Evolutionary conservation across 116 monocot genomes (phyloP), one percentile per base, ranked within the genome.

Genomic region (Cymodocea nodosa): DNA sequence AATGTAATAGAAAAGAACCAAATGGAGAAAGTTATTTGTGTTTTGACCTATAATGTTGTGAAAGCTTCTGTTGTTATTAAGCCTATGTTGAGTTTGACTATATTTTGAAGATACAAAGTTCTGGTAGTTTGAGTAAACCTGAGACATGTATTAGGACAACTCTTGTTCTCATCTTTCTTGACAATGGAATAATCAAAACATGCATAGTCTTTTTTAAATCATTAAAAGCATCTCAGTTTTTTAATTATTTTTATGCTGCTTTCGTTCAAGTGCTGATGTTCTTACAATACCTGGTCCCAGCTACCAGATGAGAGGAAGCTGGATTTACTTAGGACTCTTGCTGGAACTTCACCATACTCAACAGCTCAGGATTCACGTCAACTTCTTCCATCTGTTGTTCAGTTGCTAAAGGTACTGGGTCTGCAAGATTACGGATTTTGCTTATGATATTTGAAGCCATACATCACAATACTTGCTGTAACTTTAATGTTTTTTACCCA

Each of bases 291-390:
- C 20, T 68, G 22, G 39, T 17, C 36, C 69, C 74, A 97, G 97
- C 67, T 91, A 71, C 91, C 88, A 61, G 97, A 97, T 65, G 91
- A 91, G 71, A 65, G 84, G 49, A 97, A 84, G 59, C 67, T 84
- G 73, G 97, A 90, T 80, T 77, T 97, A 62, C 88, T 97, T 13
- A 85, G 83, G 72, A 90, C 81, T 73, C 76, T 97, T 72, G 81
- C 97, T 78, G 87, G 76, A 65, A 80, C 82, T 77, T 97, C 97
- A 51, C 79, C 85, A 53, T 91, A 87, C 80, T 78, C 97, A 63
- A 67, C 88, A 16, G 80, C 86, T 49, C 88, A 91, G 49, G 91
- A 97, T 86, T 85, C 97, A 63, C 91, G 97, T 1, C 97, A 87
- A 68, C 85, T 91, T 72, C 97, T 97, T 80, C 91, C 91, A n/a